Evolutionary conservation across 2,329 filamentous ascomycete species (phyloP).

Genomic region (Lachnum nothofagi): DNA sequence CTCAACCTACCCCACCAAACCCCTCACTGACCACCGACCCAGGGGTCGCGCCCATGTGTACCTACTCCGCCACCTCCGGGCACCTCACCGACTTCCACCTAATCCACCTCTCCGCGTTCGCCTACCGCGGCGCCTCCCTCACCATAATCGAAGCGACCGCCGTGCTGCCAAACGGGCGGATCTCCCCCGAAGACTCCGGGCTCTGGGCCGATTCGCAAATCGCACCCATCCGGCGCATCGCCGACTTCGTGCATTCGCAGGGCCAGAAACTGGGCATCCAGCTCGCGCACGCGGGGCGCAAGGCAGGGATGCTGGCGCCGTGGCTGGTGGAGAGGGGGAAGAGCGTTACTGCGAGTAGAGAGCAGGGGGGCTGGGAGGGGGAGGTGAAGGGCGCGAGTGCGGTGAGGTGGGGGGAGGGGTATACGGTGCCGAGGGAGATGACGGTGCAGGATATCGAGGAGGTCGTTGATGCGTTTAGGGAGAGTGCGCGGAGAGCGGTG

Average conservation of each 20-base stretch:
- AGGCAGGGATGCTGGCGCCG: conserved; percentile 35
- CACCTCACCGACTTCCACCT: conserved; percentile 34
- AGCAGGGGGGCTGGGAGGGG: conserved; percentile 37
- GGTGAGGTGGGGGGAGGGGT: conserved; percentile 52
- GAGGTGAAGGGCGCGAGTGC: conserved; percentile 48
- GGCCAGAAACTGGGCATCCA: conserved; percentile 65
- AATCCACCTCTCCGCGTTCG: conserved; percentile 30
- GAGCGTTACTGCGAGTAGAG: conserved; percentile 27
- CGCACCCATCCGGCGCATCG: conserved; percentile 32
- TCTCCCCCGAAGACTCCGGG: conserved; percentile 29
- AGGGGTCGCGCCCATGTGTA: conserved; percentile 45
- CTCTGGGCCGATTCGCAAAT: conserved; percentile 38
- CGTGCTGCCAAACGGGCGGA: conserved; percentile 32
- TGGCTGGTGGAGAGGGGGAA: conserved; percentile 31
- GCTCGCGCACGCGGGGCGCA: conserved; percentile 58
- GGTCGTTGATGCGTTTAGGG: conserved; percentile 34
- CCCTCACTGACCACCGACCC: conserved; percentile 3
- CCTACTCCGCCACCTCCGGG: conserved; percentile 31
- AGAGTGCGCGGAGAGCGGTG: conserved; percentile 35
- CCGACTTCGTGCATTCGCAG: conserved; percentile 43
- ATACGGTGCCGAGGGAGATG: conserved; percentile 55
- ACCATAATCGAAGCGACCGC: conserved; percentile 34
- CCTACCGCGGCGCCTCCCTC: conserved; percentile 32
- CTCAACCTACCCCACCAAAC: not conserved
- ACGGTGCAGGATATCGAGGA: conserved; percentile 38